A percentile compares a stretch with the other conserved stretches of the same genome.
These are phyloP conservation scores for Delonix regia DNA, from an alignment of 306 rosid species.

Conservation along the genomic window DNA sequence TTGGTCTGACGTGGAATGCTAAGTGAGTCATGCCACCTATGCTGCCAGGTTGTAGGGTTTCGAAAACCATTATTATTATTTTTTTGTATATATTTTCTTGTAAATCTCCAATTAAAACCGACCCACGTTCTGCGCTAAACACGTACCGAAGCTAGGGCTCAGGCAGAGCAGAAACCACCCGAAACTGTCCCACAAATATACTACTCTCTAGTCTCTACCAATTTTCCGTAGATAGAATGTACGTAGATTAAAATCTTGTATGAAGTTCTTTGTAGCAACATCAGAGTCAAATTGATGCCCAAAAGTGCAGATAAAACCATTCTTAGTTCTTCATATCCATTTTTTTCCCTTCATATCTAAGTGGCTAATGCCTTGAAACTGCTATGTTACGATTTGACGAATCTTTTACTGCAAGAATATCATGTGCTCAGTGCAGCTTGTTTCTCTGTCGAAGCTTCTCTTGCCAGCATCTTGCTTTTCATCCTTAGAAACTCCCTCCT, in stretches of 20 bases:
- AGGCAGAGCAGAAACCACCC: no score
- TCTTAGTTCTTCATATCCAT: not conserved
- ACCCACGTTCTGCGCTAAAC: no score
- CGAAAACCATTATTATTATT: no score
- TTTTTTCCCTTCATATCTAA: not conserved
- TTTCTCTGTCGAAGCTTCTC: constrained; percentile 44
- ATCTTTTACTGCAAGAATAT: constrained; percentile 15
- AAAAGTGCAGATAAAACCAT: not conserved
- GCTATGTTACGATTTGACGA: not conserved
- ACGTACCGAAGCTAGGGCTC: no score
- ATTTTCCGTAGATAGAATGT: not conserved
- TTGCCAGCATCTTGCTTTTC: constrained; percentile 32
- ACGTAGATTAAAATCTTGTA: not conserved
- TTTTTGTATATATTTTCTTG: no score
- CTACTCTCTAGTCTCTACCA: not conserved
- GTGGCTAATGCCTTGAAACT: not conserved
- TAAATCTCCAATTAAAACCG: no score
- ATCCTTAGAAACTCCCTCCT: constrained; percentile 17
- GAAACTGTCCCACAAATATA: no score
- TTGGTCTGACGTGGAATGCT: no score
- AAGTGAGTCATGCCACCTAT: no score
- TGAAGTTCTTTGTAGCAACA: not conserved
- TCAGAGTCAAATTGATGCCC: not conserved
- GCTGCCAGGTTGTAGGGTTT: no score
- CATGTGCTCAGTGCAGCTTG: constrained; percentile 48